phyloP scores from a whole-genome alignment of 2,329 filamentous ascomycete genomes.

The Penicillium sp. region DNA sequence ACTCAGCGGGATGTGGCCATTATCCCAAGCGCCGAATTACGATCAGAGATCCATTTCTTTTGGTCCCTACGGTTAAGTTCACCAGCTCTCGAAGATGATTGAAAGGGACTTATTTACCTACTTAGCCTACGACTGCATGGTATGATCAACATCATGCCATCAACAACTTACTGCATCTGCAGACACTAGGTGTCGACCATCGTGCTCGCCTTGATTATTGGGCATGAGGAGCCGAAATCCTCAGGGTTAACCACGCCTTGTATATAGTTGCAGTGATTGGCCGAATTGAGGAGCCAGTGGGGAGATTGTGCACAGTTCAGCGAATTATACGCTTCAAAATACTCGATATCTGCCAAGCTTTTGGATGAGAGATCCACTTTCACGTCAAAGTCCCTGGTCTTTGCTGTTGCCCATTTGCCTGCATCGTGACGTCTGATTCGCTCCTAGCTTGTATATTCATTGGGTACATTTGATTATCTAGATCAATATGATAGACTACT shows the following conservation, averaged over 20 bases:
- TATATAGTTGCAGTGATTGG: background rate
- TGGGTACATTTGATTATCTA: background rate
- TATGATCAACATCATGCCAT: background rate
- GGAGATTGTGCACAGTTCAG: background rate
- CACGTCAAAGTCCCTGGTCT: background rate
- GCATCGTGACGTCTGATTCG: background rate
- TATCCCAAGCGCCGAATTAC: background rate
- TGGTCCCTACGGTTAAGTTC: background rate
- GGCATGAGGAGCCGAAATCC: slow-evolving; percentile 40
- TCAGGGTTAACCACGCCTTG: background rate
- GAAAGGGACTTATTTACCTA: background rate
- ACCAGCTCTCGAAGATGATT: background rate
- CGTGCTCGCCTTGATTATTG: slow-evolving; percentile 48
- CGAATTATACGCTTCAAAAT: background rate
- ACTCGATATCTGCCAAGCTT: slow-evolving; percentile 1
- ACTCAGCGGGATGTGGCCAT: slow-evolving; percentile 1
- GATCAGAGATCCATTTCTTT: background rate
- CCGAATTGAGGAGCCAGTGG: background rate
- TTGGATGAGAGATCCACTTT: background rate
- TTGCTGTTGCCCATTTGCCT: background rate
- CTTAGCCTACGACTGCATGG: background rate
- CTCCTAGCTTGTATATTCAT: background rate
- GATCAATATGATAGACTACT: background rate
- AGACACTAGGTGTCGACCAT: background rate
- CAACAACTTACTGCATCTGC: slow-evolving; percentile 1